Percentiles rank a stretch among this genome's conserved stretches.
phyloP scores from a whole-genome alignment of 768 basidiomycete species.

The Amanita jacksonii region DNA sequence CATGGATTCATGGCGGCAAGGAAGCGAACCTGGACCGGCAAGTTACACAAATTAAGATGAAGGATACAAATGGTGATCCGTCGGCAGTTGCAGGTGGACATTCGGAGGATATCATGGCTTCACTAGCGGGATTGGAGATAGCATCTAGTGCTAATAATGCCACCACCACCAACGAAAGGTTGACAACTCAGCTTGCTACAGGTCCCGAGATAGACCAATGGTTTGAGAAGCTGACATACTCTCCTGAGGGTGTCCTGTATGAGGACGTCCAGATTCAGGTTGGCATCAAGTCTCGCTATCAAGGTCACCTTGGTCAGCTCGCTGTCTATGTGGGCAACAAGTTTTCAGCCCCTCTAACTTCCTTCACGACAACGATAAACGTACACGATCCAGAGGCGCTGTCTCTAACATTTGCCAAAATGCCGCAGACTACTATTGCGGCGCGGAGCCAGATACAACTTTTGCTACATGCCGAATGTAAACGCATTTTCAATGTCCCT shows the following conservation, averaged over 20 bases:
- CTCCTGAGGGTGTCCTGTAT: slow-evolving; percentile 82
- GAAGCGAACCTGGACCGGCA: slow-evolving; percentile 80
- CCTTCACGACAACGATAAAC: slow-evolving; percentile 79
- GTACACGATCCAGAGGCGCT: slow-evolving; percentile 68
- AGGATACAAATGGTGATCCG: slow-evolving; percentile 24
- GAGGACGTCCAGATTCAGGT: slow-evolving; percentile 95
- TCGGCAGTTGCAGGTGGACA: slow-evolving; percentile 17
- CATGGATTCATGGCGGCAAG: slow-evolving; percentile 94
- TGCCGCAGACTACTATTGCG: slow-evolving; percentile 73
- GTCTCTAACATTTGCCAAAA: slow-evolving; percentile 80
- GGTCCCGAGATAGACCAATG: slow-evolving; percentile 73
- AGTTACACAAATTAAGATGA: slow-evolving; percentile 41
- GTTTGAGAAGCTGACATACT: slow-evolving; percentile 78
- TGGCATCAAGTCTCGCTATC: slow-evolving; percentile 93
- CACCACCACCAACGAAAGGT: slow-evolving; percentile 11
- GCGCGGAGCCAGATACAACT: slow-evolving; percentile 88
- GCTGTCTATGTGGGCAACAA: slow-evolving; percentile 98
- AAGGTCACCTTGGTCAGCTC: slow-evolving; percentile 87
- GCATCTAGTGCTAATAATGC: slow-evolving; percentile 12
- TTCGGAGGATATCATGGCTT: slow-evolving; percentile 52
- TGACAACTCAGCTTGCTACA: slow-evolving; percentile 22
- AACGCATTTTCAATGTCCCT: slow-evolving; percentile 64
- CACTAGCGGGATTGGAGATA: slow-evolving; percentile 78
- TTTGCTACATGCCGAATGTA: slow-evolving; percentile 91
- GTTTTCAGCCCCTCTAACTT: slow-evolving; percentile 75